These are phyloP conservation scores for Pichia occidentalis DNA, from an alignment of 805 yeast genomes.

Conservation along the genomic window DNA sequence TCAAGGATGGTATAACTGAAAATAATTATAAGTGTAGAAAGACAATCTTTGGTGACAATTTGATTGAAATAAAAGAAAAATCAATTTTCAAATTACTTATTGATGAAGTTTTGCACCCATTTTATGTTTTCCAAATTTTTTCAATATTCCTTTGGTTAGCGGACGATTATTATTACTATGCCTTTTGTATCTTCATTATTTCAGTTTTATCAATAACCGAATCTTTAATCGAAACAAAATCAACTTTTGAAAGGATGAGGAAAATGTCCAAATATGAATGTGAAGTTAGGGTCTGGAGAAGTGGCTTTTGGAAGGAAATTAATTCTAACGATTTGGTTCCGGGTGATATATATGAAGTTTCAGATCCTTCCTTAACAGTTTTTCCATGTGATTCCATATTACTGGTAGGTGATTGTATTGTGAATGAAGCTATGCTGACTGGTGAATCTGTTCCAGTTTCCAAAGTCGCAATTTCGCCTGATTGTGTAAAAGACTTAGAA, in stretches of 20 bases:
- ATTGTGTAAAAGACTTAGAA: slow-evolving; percentile 49
- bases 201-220: slow-evolving; percentile 75
- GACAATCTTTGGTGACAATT: slow-evolving; percentile 70
- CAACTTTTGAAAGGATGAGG: slow-evolving; percentile 63
- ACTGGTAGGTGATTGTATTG: slow-evolving; percentile 86
- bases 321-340: slow-evolving; percentile 80
- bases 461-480: slow-evolving; percentile 60
- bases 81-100: slow-evolving; percentile 55
- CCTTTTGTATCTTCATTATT: slow-evolving; percentile 82
- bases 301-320: slow-evolving; percentile 85
- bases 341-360: slow-evolving; percentile 90
- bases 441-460: slow-evolving; percentile 98
- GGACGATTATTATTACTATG: slow-evolving; percentile 91
- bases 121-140: slow-evolving; percentile 89
- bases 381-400: slow-evolving; percentile 89
- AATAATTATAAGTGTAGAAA: slow-evolving; percentile 61
- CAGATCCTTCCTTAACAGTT: slow-evolving; percentile 67
- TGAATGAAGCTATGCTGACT: slow-evolving; percentile 96
- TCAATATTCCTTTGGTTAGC: slow-evolving; percentile 87
- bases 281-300: slow-evolving; percentile 83
- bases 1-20: slow-evolving; percentile 65
- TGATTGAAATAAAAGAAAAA: slow-evolving; percentile 71
- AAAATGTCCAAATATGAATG: slow-evolving; percentile 71
- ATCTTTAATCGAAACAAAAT: slow-evolving; percentile 79
- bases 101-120: slow-evolving; percentile 92